phyloP scores from a whole-genome alignment of 345 rosid genomes.

The Aquilaria yunnanensis region DNA sequence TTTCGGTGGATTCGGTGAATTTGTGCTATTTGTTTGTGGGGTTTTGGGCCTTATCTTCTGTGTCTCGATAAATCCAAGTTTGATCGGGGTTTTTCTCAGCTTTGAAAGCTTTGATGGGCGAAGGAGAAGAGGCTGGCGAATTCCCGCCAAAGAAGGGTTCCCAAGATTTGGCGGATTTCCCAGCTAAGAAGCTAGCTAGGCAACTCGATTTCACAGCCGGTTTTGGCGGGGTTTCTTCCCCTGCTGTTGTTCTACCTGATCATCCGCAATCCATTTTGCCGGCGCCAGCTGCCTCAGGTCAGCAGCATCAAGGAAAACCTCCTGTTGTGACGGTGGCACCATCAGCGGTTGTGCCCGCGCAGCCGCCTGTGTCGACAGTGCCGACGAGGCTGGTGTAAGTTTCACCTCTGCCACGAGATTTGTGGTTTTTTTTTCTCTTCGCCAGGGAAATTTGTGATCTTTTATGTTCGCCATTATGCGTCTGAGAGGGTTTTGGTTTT shows the following conservation, averaged over 20 bases:
- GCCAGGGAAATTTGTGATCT: not conserved
- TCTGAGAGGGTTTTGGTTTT: too few relatives aligned
- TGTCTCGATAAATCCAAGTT: too few relatives aligned
- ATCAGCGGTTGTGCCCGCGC: constrained; percentile 10
- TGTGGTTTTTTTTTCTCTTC: not conserved
- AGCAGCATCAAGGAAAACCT: constrained; percentile 9
- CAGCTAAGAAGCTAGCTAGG: constrained; percentile 73
- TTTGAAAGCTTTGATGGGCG: constrained; percentile 43
- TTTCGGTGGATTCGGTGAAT: constrained; percentile 23
- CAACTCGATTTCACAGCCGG: constrained; percentile 88
- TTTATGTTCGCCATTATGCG: not conserved
- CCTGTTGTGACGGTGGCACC: constrained; percentile 21
- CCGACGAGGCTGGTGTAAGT: constrained; percentile 57
- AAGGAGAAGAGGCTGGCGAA: constrained; percentile 49
- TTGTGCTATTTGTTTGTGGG: constrained; percentile 10
- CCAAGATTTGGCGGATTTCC: constrained; percentile 29
- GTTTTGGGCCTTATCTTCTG: constrained; percentile 12
- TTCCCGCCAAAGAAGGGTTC: constrained; percentile 51
- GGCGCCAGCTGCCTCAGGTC: constrained; percentile 1
- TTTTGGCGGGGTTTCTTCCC: constrained; percentile 24
- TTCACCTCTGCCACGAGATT: not conserved
- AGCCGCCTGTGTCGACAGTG: constrained; percentile 19
- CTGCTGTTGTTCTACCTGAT: constrained; percentile 40
- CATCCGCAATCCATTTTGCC: constrained; percentile 35
- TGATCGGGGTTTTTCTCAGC: constrained; percentile 6